phyloP scores from a whole-genome alignment of 164 flowering plant species.

The Vitis cinerea region DNA sequence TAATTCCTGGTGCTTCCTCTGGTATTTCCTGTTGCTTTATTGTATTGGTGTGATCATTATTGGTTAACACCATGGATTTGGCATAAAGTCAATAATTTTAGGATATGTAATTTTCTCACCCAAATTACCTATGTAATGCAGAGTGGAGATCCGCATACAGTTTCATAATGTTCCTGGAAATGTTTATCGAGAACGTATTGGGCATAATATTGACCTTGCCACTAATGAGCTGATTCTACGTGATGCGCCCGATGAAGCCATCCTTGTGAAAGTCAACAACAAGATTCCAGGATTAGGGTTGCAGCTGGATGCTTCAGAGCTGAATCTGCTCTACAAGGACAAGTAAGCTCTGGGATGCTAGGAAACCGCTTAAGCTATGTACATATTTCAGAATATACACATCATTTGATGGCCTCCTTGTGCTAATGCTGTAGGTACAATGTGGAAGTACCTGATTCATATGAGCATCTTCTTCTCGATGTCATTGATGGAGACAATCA shows the following conservation, averaged over 20 bases:
- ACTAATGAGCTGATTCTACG: constrained; percentile 63
- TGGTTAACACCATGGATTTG: background rate
- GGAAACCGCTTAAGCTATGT: too few relatives aligned
- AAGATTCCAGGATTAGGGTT: constrained; percentile 63
- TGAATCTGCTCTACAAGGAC: constrained; percentile 59
- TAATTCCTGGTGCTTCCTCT: background rate
- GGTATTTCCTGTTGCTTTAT: background rate
- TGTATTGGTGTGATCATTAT: background rate
- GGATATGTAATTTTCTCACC: background rate
- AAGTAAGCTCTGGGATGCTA: constrained; percentile 32
- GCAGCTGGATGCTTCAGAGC: constrained; percentile 59
- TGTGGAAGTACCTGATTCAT: constrained; percentile 63
- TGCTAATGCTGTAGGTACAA: constrained; percentile 36
- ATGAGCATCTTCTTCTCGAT: constrained; percentile 67
- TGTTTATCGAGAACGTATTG: constrained; percentile 46
- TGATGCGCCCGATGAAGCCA: constrained; percentile 67
- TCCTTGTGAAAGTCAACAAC: constrained; percentile 60
- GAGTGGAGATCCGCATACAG: constrained; percentile 65
- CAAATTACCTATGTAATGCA: constrained; percentile 17
- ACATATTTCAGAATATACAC: too few relatives aligned
- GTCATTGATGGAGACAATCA: constrained; percentile 65
- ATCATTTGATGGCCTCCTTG: background rate
- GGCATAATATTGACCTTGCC: constrained; percentile 41
- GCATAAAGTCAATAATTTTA: background rate
- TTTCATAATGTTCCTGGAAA: constrained; percentile 61